Percentiles rank a stretch among this genome's conserved stretches.
Conservation (phyloP, 2,329 filamentous ascomycete genomes). For the Ceratocystiopsis minuta region DNA sequence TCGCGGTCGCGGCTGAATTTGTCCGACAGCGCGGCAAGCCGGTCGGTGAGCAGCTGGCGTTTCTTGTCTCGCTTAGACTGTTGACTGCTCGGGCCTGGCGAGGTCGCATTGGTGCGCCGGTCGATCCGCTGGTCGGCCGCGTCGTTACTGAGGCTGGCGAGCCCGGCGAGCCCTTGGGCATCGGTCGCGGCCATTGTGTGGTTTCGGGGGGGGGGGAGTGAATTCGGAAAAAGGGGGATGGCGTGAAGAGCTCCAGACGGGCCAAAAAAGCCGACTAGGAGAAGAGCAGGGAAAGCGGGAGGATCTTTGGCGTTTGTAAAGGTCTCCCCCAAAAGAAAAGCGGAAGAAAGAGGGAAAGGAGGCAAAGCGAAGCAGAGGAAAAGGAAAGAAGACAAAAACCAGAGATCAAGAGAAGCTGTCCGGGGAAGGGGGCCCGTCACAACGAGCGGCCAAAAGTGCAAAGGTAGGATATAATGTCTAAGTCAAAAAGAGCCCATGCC, state of each 20-base stretch:
- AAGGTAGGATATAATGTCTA: too few relatives aligned
- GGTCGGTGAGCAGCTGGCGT: constrained; percentile 64
- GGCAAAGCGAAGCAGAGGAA: too few relatives aligned
- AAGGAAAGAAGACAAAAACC: too few relatives aligned
- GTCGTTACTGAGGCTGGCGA: background rate
- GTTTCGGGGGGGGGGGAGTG: background rate
- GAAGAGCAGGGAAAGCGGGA: too few relatives aligned
- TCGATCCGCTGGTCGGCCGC: constrained; percentile 9
- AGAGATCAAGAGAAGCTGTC: too few relatives aligned
- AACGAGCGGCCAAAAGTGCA: too few relatives aligned
- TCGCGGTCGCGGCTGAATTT: constrained; percentile 70
- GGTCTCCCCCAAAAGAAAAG: too few relatives aligned
- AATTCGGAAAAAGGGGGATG: background rate
- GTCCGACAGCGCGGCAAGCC: constrained; percentile 55
- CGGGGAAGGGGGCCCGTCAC: too few relatives aligned
- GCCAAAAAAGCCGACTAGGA: too few relatives aligned
- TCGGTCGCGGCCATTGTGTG: constrained; percentile 5
- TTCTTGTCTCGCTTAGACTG: constrained; percentile 77
- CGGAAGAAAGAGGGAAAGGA: too few relatives aligned
- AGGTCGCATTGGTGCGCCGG: constrained; percentile 11
- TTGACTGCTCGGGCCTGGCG: constrained; percentile 19
- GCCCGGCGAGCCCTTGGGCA: constrained; percentile 1
- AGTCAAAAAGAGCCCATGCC: too few relatives aligned
- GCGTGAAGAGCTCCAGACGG: background rate
- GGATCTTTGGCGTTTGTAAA: too few relatives aligned